Evolutionary conservation across 2,329 filamentous ascomycete genomes (phyloP).

Genomic region (Pseudogymnoascus sp.): DNA sequence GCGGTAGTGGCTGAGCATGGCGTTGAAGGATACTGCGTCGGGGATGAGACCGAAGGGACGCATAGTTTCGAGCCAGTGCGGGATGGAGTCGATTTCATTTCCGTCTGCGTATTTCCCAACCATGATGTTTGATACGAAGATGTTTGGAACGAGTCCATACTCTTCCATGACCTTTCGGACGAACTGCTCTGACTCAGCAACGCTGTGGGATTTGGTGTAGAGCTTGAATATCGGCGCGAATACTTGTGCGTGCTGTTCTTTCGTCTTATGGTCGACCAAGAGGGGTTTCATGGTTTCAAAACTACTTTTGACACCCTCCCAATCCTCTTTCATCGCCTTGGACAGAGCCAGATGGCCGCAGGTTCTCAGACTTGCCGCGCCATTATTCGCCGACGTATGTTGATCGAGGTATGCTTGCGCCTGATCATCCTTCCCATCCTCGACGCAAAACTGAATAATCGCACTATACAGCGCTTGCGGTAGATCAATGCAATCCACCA

Average conservation of each 20-base stretch:
- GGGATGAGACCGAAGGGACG: slow-evolving; percentile 15
- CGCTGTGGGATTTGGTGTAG: slow-evolving; percentile 22
- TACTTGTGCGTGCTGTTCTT: slow-evolving; percentile 5
- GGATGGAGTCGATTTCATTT: slow-evolving; percentile 23
- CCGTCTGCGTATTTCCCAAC: slow-evolving; percentile 22
- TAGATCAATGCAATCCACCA: slow-evolving; percentile 12
- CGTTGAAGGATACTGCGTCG: slow-evolving; percentile 23
- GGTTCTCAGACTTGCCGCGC: slow-evolving; percentile 18
- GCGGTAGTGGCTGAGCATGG: slow-evolving; percentile 22
- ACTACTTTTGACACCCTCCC: slow-evolving; percentile 22
- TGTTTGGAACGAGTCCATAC: slow-evolving; percentile 18
- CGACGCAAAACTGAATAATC: slow-evolving; percentile 27
- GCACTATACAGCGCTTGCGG: slow-evolving; percentile 23
- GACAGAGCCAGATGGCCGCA: slow-evolving; percentile 26
- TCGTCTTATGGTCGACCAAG: neutral
- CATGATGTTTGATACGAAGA: slow-evolving; percentile 20
- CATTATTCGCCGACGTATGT: neutral
- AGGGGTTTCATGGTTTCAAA: slow-evolving; percentile 20
- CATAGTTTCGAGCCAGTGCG: slow-evolving; percentile 24
- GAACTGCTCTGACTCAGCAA: slow-evolving; percentile 24
- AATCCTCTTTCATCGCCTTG: slow-evolving; percentile 25
- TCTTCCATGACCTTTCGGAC: slow-evolving; percentile 19
- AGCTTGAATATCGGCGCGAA: slow-evolving; percentile 26
- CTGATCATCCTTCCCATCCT: slow-evolving; percentile 20
- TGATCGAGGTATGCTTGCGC: slow-evolving; percentile 21